A percentile compares a stretch with the other conserved stretches of the same genome.
Evolutionary conservation across 2,329 filamentous ascomycete genomes (phyloP).

Genomic region (Paraphoma chrysanthemicola): DNA sequence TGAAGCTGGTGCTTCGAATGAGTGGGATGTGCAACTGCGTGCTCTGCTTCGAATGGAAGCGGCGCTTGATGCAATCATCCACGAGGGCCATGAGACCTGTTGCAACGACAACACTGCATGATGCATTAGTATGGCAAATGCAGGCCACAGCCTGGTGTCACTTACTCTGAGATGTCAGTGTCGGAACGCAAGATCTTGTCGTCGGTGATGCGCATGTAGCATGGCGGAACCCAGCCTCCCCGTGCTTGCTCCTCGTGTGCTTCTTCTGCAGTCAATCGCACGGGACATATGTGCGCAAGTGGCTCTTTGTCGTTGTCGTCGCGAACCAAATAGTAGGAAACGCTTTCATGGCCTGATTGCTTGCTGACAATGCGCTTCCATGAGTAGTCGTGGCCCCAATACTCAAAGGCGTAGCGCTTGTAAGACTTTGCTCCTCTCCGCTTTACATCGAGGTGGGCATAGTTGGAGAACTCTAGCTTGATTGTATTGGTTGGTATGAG

Average conservation of each 20-base stretch:
- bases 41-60: conserved; percentile 68
- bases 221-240: conserved; percentile 90
- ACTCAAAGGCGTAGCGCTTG: conserved; percentile 89
- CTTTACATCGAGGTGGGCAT: conserved; percentile 86
- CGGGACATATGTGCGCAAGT: conserved; percentile 85
- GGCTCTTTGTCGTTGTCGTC: conserved; percentile 65
- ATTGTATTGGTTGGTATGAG: conserved; percentile 74
- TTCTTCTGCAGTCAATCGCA: conserved; percentile 75
- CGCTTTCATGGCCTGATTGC: conserved; percentile 63
- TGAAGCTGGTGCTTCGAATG: conserved; percentile 57
- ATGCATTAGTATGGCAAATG: conserved; percentile 21
- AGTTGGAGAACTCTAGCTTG: conserved; percentile 96
- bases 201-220: conserved; percentile 89
- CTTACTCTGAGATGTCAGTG: conserved; percentile 88
- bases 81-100: conserved; percentile 89
- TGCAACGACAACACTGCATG: conserved; percentile 79
- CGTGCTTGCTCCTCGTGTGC: conserved; percentile 74
- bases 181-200: conserved; percentile 69
- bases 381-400: conserved; percentile 85
- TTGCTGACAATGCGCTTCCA: conserved; percentile 80
- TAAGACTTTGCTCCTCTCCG: conserved; percentile 69
- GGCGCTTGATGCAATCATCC: conserved; percentile 87
- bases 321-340: conserved; percentile 82
- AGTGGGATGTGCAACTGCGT: conserved; percentile 61
- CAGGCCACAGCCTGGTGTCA: conserved; percentile 26